phyloP scores from a whole-genome alignment of 208 protist species.

The Spongospora subterranea region DNA sequence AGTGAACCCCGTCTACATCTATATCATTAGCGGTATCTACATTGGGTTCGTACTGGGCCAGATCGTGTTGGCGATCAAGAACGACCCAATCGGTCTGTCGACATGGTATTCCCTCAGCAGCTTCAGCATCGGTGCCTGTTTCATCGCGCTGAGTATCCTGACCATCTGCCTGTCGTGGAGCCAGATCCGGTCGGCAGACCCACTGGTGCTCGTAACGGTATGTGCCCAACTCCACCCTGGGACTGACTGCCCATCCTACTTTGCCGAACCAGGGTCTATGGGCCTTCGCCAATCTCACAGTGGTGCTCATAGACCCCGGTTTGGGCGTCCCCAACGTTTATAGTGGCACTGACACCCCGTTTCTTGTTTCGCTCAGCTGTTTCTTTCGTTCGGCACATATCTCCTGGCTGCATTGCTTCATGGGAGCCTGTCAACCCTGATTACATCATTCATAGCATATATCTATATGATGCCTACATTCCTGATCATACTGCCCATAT shows the following conservation, averaged over 20 bases:
- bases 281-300: too few relatives aligned
- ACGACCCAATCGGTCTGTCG: conserved; percentile 12
- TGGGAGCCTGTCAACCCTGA: neutral
- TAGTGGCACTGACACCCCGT: neutral
- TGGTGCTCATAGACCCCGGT: neutral
- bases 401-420: neutral
- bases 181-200: neutral
- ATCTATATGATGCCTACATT: conserved; percentile 44
- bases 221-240: too few relatives aligned
- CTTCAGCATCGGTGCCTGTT: neutral
- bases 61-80: conserved; percentile 29
- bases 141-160: neutral
- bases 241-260: too few relatives aligned
- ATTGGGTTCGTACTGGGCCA: neutral
- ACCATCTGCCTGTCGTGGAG: neutral
- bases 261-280: too few relatives aligned
- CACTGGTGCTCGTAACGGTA: neutral
- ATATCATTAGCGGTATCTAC: neutral
- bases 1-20: neutral
- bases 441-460: neutral
- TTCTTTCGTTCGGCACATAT: conserved; percentile 11
- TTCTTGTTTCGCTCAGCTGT: neutral
- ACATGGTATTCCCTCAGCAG: neutral
- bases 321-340: neutral
- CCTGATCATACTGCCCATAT: conserved; percentile 41